Conservation (phyloP, 768 basidiomycete genomes). For the Lentinula guzmanii region DNA sequence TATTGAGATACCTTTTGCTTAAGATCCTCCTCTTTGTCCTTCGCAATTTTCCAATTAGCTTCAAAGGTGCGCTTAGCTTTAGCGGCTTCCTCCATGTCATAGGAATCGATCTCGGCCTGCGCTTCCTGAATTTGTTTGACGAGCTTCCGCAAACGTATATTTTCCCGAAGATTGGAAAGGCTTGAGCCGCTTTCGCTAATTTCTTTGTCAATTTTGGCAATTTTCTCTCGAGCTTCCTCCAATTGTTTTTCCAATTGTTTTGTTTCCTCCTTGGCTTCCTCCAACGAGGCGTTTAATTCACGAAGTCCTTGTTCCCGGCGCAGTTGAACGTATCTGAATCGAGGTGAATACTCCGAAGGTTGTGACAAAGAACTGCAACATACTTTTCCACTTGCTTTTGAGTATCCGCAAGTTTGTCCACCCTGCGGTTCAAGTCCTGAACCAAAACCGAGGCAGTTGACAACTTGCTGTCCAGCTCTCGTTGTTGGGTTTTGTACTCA, state of each 20-base stretch:
- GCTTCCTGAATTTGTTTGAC: conserved; percentile 59
- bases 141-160: conserved; percentile 70
- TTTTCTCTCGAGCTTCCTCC: conserved; percentile 31
- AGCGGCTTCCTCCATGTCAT: conserved; percentile 83
- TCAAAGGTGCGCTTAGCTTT: conserved; percentile 83
- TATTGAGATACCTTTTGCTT: conserved; percentile 49
- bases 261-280: conserved; percentile 32
- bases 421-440: conserved; percentile 61
- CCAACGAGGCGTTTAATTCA: conserved; percentile 53
- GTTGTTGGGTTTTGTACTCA: conserved; percentile 43
- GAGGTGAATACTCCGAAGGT: background rate
- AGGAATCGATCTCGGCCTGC: conserved; percentile 63
- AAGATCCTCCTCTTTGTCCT: conserved; percentile 66
- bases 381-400: conserved; percentile 66
- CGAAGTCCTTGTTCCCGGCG: conserved; percentile 55
- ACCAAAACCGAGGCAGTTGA: conserved; percentile 44
- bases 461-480: conserved; percentile 43
- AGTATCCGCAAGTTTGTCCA: conserved; percentile 54
- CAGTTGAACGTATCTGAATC: conserved; percentile 64
- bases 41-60: conserved; percentile 65
- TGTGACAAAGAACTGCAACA: background rate
- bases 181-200: conserved; percentile 71
- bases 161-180: conserved; percentile 72
- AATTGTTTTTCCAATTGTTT: conserved; percentile 29
- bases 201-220: conserved; percentile 67